Percentiles rank a stretch among this genome's conserved stretches.
These are phyloP conservation scores for Carpinus fangiana DNA, from an alignment of 306 rosid species.

Conservation along the genomic window DNA sequence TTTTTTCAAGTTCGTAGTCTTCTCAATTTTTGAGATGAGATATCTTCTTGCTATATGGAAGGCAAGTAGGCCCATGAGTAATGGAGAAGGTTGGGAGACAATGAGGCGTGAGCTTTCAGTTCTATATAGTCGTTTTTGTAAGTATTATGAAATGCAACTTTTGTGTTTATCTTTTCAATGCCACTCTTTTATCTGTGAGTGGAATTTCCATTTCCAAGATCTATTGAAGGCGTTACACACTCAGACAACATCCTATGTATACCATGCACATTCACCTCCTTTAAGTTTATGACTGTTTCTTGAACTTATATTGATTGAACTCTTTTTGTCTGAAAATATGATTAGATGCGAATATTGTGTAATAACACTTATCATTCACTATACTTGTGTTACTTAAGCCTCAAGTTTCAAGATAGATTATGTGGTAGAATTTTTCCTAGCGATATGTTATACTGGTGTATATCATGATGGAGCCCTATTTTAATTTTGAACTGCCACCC, in stretches of 20 bases:
- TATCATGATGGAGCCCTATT: too few species aligned
- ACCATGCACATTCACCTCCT: not conserved
- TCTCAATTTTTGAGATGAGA: constrained; percentile 99
- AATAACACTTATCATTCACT: not conserved
- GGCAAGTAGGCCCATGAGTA: constrained; percentile 86
- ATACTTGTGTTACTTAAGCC: not conserved
- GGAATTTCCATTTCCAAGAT: not conserved
- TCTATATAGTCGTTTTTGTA: constrained; percentile 96
- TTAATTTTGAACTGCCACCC: too few species aligned
- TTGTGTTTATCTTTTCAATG: constrained; percentile 3
- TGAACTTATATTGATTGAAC: not conserved
- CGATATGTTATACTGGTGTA: not conserved
- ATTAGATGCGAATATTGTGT: not conserved
- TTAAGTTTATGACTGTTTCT: not conserved
- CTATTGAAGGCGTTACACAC: constrained; percentile 3
- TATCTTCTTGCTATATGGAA: constrained; percentile 99
- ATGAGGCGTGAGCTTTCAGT: constrained; percentile 99
- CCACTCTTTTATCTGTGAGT: not conserved
- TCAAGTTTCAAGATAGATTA: not conserved
- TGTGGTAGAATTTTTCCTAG: not conserved
- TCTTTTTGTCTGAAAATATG: not conserved
- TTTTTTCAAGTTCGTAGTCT: constrained; percentile 94
- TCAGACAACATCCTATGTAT: not conserved
- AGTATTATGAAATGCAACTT: constrained; percentile 36
- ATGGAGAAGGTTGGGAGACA: constrained; percentile 96